Percentiles rank a stretch among this genome's conserved stretches.
Conservation (phyloP, 75 land plant genomes). For the Gnetum montanum region DNA sequence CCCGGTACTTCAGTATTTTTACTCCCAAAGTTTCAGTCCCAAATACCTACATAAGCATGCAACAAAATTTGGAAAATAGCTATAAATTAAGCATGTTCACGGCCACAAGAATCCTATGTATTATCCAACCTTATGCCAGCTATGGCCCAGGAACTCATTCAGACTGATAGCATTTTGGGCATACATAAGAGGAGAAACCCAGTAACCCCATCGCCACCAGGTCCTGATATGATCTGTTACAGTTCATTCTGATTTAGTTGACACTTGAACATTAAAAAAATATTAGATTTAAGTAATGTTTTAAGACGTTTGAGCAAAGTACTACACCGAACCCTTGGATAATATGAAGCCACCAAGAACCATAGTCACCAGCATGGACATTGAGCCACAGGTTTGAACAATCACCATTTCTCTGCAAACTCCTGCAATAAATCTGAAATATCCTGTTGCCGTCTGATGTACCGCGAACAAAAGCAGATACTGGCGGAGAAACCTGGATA, state of each 20-base stretch:
- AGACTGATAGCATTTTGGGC: conserved; percentile 38
- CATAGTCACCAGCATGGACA: conserved; percentile 24
- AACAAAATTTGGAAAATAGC: conserved; percentile 8
- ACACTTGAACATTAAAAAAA: no score
- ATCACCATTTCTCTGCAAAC: conserved; percentile 40
- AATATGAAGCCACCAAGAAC: conserved; percentile 53
- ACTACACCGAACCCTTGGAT: conserved; percentile 39
- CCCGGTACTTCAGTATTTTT: conserved; percentile 25
- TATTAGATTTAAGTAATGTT: no score
- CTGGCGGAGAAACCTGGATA: conserved; percentile 59
- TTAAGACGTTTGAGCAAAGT: background rate
- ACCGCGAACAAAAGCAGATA: conserved; percentile 30
- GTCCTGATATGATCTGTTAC: conserved; percentile 25
- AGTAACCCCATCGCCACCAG: conserved; percentile 70
- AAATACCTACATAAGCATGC: no score
- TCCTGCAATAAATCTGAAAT: conserved; percentile 45
- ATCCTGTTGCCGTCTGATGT: conserved; percentile 42
- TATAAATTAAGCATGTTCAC: no score
- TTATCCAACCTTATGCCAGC: conserved; percentile 42
- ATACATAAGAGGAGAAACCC: conserved; percentile 59
- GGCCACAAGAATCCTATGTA: no score
- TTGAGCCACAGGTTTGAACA: conserved; percentile 46
- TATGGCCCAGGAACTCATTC: conserved; percentile 41
- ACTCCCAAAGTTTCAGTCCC: conserved; percentile 24
- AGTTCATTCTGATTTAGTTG: no score